Evolutionary conservation across 495 filamentous ascomycete species (phyloP).

Genomic region (Tuber microsphaerosporum): DNA sequence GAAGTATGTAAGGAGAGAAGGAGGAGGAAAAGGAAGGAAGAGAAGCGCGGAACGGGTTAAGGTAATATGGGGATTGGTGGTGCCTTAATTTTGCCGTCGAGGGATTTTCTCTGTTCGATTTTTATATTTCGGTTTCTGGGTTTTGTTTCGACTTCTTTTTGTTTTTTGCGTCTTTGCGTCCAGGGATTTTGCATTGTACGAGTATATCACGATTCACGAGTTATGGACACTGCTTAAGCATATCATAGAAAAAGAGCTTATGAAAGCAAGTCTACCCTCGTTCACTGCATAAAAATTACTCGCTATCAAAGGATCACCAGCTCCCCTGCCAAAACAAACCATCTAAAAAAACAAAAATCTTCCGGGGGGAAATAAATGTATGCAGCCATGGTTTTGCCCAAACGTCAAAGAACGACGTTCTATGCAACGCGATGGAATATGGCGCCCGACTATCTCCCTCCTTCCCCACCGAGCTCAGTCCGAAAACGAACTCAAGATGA

Average conservation of each 20-base stretch:
- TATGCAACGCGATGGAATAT: constrained; percentile 39
- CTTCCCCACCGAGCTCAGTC: constrained; percentile 24
- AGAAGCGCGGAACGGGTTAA: constrained; percentile 24
- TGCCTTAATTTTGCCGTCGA: not conserved
- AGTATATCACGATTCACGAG: not conserved
- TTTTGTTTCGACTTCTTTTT: not conserved
- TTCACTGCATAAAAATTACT: not conserved
- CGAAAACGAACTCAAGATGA: constrained; percentile 26
- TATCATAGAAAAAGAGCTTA: not conserved
- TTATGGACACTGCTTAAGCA: not conserved
- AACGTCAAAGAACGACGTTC: constrained; percentile 33
- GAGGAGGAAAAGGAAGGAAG: constrained; percentile 30
- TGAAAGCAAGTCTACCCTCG: not conserved
- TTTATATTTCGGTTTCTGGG: not conserved
- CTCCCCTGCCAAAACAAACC: not conserved
- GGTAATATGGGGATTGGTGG: not conserved
- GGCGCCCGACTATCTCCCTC: constrained; percentile 12
- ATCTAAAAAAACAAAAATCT: not conserved
- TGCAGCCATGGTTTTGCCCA: constrained; percentile 38
- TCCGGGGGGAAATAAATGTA: constrained; percentile 15
- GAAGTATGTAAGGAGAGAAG: constrained; percentile 29
- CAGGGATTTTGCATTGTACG: not conserved
- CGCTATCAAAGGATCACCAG: not conserved
- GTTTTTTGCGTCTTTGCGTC: not conserved
- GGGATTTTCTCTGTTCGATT: not conserved